phyloP scores from a whole-genome alignment of 495 filamentous ascomycete species.

The Pseudotulostoma volvatum region DNA sequence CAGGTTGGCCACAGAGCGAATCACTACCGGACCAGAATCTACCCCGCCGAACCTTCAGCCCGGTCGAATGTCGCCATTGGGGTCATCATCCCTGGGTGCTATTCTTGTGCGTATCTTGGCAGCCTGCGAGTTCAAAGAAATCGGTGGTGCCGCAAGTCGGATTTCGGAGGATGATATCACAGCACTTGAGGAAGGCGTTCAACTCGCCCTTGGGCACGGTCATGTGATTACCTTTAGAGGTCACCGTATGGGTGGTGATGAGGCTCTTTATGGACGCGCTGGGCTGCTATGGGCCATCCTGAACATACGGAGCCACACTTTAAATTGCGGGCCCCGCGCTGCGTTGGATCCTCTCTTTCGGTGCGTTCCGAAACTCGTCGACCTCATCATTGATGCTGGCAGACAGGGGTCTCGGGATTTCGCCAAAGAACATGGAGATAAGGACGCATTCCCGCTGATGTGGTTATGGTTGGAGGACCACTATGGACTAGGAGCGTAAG shows the following conservation, averaged over 20 bases:
- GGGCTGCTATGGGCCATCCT: constrained; percentile 27
- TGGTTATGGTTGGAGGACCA: constrained; percentile 28
- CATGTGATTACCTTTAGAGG: constrained; percentile 16
- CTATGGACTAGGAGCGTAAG: constrained; percentile 28
- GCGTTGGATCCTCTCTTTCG: constrained; percentile 12
- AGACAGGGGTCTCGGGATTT: constrained; percentile 18
- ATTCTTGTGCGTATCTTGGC: constrained; percentile 14
- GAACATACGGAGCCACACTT: constrained; percentile 13
- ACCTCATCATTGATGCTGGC: constrained; percentile 21
- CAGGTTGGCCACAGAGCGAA: constrained; percentile 15
- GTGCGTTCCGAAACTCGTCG: constrained; percentile 16
- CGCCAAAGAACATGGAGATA: constrained; percentile 13
- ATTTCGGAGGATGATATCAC: constrained; percentile 13
- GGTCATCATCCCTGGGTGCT: constrained; percentile 18
- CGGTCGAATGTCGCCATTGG: constrained; percentile 18
- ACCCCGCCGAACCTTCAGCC: constrained; percentile 14
- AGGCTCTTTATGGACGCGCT: constrained; percentile 27
- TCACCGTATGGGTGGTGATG: constrained; percentile 22
- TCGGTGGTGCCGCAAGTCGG: neutral
- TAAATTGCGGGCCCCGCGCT: constrained; percentile 3
- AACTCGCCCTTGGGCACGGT: constrained; percentile 18
- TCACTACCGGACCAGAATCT: constrained; percentile 12
- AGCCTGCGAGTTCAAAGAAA: constrained; percentile 4
- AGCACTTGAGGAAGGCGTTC: constrained; percentile 16
- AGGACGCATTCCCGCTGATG: constrained; percentile 28